phyloP scores from a whole-genome alignment of 2,329 filamentous ascomycete species.

The Thelonectria rubi region DNA sequence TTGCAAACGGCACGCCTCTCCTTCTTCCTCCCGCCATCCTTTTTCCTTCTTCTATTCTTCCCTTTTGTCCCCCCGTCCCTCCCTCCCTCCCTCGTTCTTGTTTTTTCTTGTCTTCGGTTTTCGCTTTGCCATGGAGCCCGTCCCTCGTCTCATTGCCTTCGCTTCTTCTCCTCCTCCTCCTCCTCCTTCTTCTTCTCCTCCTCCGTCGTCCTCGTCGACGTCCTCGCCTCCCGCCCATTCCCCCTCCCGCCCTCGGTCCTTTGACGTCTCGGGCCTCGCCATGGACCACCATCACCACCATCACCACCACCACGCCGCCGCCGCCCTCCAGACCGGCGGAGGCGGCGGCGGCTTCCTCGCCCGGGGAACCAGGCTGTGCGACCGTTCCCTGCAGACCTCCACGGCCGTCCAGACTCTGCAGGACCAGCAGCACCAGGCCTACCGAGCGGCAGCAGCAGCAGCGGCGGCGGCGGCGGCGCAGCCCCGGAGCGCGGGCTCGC shows the following conservation, averaged over 20 bases:
- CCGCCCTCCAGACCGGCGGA: too few relatives aligned
- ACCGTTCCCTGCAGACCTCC: conserved; percentile 21
- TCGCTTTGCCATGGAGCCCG: conserved; percentile 16
- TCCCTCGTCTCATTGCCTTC: conserved; percentile 7
- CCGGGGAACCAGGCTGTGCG: neutral
- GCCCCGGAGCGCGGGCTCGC: conserved; percentile 33
- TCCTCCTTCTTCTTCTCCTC: neutral
- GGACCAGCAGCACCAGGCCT: conserved; percentile 1
- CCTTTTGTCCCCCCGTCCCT: too few relatives aligned
- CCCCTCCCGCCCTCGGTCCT: neutral
- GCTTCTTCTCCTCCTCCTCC: neutral
- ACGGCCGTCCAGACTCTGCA: conserved; percentile 23
- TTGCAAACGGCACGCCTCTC: neutral
- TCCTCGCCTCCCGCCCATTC: conserved; percentile 1
- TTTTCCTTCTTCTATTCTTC: too few relatives aligned
- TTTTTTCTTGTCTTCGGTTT: too few relatives aligned
- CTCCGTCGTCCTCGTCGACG: neutral
- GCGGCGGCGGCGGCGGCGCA: too few relatives aligned
- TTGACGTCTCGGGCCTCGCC: neutral
- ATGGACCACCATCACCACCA: conserved; percentile 11
- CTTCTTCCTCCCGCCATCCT: too few relatives aligned
- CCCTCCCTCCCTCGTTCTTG: too few relatives aligned
- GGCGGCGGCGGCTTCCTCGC: neutral
- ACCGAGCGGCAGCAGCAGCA: conserved; percentile 29
- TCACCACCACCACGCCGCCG: neutral